phyloP scores from a whole-genome alignment of 2,329 filamentous ascomycete genomes.

The Cyclaneusma minus region DNA sequence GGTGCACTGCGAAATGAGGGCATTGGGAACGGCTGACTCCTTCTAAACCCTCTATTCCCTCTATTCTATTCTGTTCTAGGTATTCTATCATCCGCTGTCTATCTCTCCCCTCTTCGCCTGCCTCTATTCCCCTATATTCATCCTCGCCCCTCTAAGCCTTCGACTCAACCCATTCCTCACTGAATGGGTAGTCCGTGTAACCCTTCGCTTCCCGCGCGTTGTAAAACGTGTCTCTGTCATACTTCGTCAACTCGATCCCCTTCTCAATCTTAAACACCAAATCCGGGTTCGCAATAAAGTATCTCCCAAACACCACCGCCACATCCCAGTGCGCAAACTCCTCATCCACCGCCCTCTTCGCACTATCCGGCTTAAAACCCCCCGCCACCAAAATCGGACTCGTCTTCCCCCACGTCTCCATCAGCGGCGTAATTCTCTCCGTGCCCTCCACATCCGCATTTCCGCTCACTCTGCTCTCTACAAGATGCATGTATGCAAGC shows the following conservation, averaged over 20 bases:
- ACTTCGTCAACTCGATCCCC: constrained; percentile 21
- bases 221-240: constrained; percentile 24
- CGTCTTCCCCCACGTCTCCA: constrained; percentile 25
- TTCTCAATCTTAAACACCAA: constrained; percentile 24
- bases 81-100: too few species aligned
- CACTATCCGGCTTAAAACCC: constrained; percentile 25
- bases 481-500: constrained; percentile 47
- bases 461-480: constrained; percentile 27
- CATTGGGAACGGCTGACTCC: too few species aligned
- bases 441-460: constrained; percentile 23
- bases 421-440: constrained; percentile 24
- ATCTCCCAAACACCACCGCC: constrained; percentile 25
- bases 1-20: too few species aligned
- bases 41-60: too few species aligned
- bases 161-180: too few species aligned
- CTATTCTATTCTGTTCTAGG: too few species aligned
- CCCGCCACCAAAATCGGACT: constrained; percentile 34
- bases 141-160: too few species aligned
- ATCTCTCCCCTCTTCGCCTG: too few species aligned
- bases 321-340: constrained; percentile 18
- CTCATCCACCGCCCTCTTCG: constrained; percentile 23
- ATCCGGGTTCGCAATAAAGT: constrained; percentile 30
- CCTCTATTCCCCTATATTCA: too few species aligned
- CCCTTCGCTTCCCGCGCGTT: constrained; percentile 16
- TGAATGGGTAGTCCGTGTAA: constrained; percentile 21